phyloP scores from a whole-genome alignment of 495 filamentous ascomycete species.

The Articulospora tetracladia region DNA sequence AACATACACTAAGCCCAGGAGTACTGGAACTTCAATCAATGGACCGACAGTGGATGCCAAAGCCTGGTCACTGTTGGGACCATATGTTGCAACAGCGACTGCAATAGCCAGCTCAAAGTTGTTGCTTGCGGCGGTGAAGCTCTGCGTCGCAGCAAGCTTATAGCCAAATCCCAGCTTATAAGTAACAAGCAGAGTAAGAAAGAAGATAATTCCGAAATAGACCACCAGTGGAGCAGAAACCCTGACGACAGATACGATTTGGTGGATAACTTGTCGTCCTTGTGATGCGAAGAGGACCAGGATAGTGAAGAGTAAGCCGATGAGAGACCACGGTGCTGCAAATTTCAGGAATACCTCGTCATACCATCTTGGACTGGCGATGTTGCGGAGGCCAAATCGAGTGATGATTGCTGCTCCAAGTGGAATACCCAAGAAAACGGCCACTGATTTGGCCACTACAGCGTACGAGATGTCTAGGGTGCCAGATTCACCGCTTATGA shows the following conservation, averaged over 20 bases:
- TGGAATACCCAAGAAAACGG: slow-evolving; percentile 82
- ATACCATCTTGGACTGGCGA: slow-evolving; percentile 57
- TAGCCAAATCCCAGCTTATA: slow-evolving; percentile 70
- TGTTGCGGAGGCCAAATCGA: slow-evolving; percentile 55
- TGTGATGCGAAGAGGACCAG: slow-evolving; percentile 82
- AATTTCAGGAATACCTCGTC: slow-evolving; percentile 65
- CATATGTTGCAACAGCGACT: slow-evolving; percentile 82
- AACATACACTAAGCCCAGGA: slow-evolving; percentile 77
- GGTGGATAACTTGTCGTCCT: slow-evolving; percentile 72
- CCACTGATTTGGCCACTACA: slow-evolving; percentile 74
- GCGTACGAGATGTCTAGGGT: slow-evolving; percentile 42
- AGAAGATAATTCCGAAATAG: slow-evolving; percentile 76
- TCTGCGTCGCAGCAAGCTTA: slow-evolving; percentile 68
- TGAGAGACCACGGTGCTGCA: slow-evolving; percentile 68
- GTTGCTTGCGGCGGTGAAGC: slow-evolving; percentile 92
- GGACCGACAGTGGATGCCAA: slow-evolving; percentile 89
- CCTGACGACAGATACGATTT: slow-evolving; percentile 77
- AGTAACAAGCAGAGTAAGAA: slow-evolving; percentile 55
- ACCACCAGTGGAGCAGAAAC: slow-evolving; percentile 77
- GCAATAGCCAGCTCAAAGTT: slow-evolving; percentile 95
- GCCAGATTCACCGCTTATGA: slow-evolving; percentile 48
- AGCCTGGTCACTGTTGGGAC: slow-evolving; percentile 76
- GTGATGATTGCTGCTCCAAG: slow-evolving; percentile 76
- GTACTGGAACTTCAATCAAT: slow-evolving; percentile 85
- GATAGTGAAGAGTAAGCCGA: slow-evolving; percentile 85